Conservation (phyloP, 2,329 filamentous ascomycete genomes). For the Hypoxylon sp. region DNA sequence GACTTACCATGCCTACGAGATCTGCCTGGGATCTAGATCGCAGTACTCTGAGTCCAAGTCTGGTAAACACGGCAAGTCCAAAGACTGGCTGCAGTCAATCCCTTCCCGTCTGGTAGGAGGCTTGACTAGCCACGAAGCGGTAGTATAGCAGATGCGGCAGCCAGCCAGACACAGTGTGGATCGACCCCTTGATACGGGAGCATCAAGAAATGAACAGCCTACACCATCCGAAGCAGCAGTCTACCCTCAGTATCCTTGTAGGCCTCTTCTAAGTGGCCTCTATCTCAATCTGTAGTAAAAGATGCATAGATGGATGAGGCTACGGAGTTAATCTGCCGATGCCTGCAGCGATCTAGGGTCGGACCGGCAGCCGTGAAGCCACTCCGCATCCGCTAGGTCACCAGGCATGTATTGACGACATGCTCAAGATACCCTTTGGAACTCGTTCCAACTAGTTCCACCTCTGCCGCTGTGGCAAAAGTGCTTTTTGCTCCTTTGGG, state of each 20-base stretch:
- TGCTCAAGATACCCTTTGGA: neutral
- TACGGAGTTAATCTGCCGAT: neutral
- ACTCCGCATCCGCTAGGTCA: neutral
- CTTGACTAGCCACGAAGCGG: neutral
- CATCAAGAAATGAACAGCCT: neutral
- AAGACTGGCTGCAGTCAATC: neutral
- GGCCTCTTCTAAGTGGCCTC: neutral
- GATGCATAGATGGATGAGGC: neutral
- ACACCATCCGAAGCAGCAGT: neutral
- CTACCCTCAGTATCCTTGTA: neutral
- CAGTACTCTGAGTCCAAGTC: neutral
- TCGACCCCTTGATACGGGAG: neutral
- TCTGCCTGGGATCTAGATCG: neutral
- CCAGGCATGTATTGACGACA: neutral
- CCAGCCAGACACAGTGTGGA: neutral
- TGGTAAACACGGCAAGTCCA: neutral
- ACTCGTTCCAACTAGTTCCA: neutral
- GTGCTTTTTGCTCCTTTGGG: neutral
- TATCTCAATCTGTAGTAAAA: neutral
- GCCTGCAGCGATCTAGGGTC: neutral
- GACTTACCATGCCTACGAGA: neutral
- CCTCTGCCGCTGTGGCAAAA: neutral
- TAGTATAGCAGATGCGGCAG: neutral
- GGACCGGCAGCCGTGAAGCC: neutral
- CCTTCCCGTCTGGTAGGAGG: neutral